These are phyloP conservation scores for Linnemannia zychae DNA, from an alignment of 192 early-diverging fungal species.

Conservation along the genomic window DNA sequence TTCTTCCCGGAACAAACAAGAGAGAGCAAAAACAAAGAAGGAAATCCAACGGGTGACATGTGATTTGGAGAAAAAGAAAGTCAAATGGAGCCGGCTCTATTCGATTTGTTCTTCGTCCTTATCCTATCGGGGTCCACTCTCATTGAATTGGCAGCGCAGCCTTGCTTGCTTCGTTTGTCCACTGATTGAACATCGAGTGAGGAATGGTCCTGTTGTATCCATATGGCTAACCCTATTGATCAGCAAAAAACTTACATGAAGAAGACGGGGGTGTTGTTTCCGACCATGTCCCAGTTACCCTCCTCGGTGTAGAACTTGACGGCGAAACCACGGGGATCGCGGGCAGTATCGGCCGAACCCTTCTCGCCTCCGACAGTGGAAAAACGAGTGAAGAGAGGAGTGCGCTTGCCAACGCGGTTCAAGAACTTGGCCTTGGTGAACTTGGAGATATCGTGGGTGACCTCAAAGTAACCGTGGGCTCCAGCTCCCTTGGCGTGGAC, in stretches of 20 bases:
- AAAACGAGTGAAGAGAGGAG: conserved; percentile 77
- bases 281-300: conserved; percentile 78
- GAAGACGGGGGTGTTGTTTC: conserved; percentile 76
- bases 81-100: not conserved
- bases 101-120: not conserved
- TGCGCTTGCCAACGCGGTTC: conserved; percentile 70
- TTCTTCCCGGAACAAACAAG: not conserved
- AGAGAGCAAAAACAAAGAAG: not conserved
- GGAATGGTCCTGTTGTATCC: not conserved
- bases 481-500: conserved; percentile 90
- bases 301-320: conserved; percentile 85
- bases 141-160: conserved; percentile 1
- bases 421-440: conserved; percentile 75
- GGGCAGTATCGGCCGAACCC: conserved; percentile 75
- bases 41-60: not conserved
- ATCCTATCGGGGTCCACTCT: not conserved
- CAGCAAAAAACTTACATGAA: conserved; percentile 62
- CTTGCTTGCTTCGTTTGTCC: not conserved
- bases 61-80: not conserved
- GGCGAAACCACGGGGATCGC: conserved; percentile 80
- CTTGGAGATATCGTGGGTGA: conserved; percentile 62
- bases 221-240: not conserved
- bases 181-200: not conserved
- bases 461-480: conserved; percentile 86
- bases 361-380: conserved; percentile 73